A percentile compares a stretch with the other conserved stretches of the same genome.
phyloP scores from a whole-genome alignment of 495 filamentous ascomycete species.

The Penicillium atrosanguineum region DNA sequence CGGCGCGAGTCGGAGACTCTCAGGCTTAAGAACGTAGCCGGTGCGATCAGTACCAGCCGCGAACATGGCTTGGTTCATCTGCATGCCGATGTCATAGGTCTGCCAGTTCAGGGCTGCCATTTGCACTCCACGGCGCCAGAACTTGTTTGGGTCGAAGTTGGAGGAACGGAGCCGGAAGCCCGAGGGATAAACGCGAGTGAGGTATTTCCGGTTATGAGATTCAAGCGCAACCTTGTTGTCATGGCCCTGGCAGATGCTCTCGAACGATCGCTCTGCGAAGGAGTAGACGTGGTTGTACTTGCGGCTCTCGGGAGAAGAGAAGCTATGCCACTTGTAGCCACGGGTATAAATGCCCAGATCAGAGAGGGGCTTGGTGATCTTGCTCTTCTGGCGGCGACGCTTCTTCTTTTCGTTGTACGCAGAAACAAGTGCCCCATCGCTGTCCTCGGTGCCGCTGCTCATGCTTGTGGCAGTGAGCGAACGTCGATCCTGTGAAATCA shows the following conservation, averaged over 20 bases:
- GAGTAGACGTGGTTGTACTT: constrained; percentile 92
- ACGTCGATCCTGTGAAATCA: constrained; percentile 45
- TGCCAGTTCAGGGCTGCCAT: constrained; percentile 99
- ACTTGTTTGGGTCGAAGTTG: constrained; percentile 89
- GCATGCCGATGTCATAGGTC: constrained; percentile 91
- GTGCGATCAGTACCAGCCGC: constrained; percentile 82
- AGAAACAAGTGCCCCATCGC: constrained; percentile 48
- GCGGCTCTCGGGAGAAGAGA: constrained; percentile 71
- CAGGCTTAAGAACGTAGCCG: constrained; percentile 91
- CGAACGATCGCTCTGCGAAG: constrained; percentile 81
- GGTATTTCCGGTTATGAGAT: constrained; percentile 83
- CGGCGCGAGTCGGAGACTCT: constrained; percentile 66
- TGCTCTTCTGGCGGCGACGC: constrained; percentile 63
- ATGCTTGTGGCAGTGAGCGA: constrained; percentile 56
- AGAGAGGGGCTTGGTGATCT: constrained; percentile 79
- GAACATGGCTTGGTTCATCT: constrained; percentile 98
- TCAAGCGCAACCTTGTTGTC: constrained; percentile 73
- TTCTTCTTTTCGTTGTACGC: constrained; percentile 51
- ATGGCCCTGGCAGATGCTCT: constrained; percentile 66
- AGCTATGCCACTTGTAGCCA: constrained; percentile 80
- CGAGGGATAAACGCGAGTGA: constrained; percentile 92
- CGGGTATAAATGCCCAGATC: constrained; percentile 85
- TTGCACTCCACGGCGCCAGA: constrained; percentile 93
- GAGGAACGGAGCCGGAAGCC: constrained; percentile 74
- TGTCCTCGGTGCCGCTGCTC: constrained; percentile 63